phyloP scores from a whole-genome alignment of 768 basidiomycete genomes.

The Auriculariales sp. region DNA sequence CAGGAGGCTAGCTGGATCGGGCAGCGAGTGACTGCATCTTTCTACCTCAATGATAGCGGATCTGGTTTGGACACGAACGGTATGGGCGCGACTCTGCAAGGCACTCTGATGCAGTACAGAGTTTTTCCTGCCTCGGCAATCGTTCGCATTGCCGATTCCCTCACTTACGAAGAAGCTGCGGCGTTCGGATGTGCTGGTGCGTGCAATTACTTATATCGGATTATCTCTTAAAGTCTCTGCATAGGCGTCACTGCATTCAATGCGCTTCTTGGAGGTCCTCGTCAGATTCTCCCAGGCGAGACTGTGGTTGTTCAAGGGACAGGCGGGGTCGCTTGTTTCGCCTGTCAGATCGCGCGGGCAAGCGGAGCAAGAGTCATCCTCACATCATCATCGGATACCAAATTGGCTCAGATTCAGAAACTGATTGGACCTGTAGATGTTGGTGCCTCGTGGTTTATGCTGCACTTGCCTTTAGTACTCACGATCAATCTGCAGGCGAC shows the following conservation, averaged over 20 bases:
- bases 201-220: background rate
- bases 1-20: background rate
- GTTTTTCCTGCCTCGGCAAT: slow-evolving; percentile 12
- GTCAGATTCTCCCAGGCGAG: slow-evolving; percentile 42
- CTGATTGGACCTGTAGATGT: slow-evolving; percentile 27
- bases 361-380: slow-evolving; percentile 50
- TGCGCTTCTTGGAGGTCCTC: slow-evolving; percentile 29
- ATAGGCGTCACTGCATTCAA: slow-evolving; percentile 55
- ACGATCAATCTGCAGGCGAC: slow-evolving; percentile 18
- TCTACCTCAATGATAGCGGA: background rate
- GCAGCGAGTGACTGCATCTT: background rate
- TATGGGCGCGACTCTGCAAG: too few species aligned
- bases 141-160: slow-evolving; percentile 38
- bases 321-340: slow-evolving; percentile 18
- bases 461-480: too few species aligned
- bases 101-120: background rate
- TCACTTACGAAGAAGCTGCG: slow-evolving; percentile 49
- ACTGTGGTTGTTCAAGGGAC: slow-evolving; percentile 27
- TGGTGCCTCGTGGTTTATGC: background rate
- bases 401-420: slow-evolving; percentile 37
- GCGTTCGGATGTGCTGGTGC: slow-evolving; percentile 35
- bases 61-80: too few species aligned
- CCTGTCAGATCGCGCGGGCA: slow-evolving; percentile 43
- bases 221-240: slow-evolving; percentile 23
- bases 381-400: slow-evolving; percentile 55